Evolutionary conservation across 2,329 filamentous ascomycete species (phyloP).

Genomic region (Rhinocladiella similis): DNA sequence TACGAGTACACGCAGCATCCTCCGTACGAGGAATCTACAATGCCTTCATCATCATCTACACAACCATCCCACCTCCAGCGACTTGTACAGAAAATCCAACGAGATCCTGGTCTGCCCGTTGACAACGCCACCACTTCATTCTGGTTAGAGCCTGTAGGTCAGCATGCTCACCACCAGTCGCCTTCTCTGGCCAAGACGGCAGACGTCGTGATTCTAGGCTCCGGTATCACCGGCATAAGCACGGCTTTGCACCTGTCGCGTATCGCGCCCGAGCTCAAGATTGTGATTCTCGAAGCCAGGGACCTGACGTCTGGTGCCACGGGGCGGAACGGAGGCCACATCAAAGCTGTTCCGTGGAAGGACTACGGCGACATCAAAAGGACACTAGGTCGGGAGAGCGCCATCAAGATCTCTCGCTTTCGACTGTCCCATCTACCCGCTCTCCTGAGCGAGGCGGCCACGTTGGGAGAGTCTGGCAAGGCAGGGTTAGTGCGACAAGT

Average conservation of each 20-base stretch:
- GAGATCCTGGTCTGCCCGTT: neutral
- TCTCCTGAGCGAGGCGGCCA: slow-evolving; percentile 15
- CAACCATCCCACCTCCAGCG: no score
- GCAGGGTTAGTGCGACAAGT: slow-evolving; percentile 23
- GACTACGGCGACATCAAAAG: slow-evolving; percentile 19
- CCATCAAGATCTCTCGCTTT: slow-evolving; percentile 32
- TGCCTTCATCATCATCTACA: no score
- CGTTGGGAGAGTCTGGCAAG: slow-evolving; percentile 22
- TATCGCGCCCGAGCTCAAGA: slow-evolving; percentile 27
- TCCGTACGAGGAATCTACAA: no score
- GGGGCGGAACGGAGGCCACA: slow-evolving; percentile 40
- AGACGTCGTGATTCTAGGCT: slow-evolving; percentile 38
- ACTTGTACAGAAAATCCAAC: slow-evolving; percentile 34
- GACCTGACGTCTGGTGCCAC: slow-evolving; percentile 39
- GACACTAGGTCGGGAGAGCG: slow-evolving; percentile 16
- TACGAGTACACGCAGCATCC: no score
- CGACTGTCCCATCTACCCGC: slow-evolving; percentile 20
- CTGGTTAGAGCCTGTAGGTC: slow-evolving; percentile 33
- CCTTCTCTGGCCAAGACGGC: slow-evolving; percentile 27
- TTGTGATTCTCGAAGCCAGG: slow-evolving; percentile 38
- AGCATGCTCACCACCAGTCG: slow-evolving; percentile 28
- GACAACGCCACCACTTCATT: slow-evolving; percentile 30
- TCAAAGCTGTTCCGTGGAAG: slow-evolving; percentile 24
- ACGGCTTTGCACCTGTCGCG: slow-evolving; percentile 35
- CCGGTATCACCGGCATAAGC: slow-evolving; percentile 38